Evolutionary conservation across 345 rosid genomes (phyloP), one percentile per base, ranked within the genome.

Genomic region (Aquilaria sinensis): DNA sequence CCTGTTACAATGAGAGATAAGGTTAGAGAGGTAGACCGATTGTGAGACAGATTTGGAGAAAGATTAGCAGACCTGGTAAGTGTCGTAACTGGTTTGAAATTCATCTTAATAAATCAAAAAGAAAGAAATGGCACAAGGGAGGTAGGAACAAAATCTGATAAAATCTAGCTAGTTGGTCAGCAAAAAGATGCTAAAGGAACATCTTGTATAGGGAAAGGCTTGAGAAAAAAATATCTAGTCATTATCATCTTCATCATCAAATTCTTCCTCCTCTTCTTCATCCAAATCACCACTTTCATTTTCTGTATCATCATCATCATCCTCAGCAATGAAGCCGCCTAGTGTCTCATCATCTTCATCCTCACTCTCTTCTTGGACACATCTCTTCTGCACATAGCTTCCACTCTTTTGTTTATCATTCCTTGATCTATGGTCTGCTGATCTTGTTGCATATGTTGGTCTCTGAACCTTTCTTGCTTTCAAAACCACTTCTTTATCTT

Each of bases 301-400:
- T 62, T 14, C 66, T 68, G 10, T 52, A 1, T 34, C 58, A 8
- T 37, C 75, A 50, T 81, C 76, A 37, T 78, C 79, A 56, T 85
- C 92, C 31, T 66, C 70, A 64, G 83, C 84, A 77, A 90, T 84
- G 74, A 86, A 88, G 49, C 89, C 96, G 13, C 91, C 91, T 31
- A 90, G 70, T 2, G 84, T 86, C 56, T 83, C 95, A 72, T 83
- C 86, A 23, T 78, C 86, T 14, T 75, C 84, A 2, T 78, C 76
- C 0, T 68, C 83, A 0, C 37, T 70, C 11, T 60, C 78, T 43
- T 47, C 73, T 13, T 65, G 12, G 23, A 41, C 10, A 48, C 47
- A 60, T 71, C 69, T 58, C 61, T 70, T 58, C 51, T 48, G 58
- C 52, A 9, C 58, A 46, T 66, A 64, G 33, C 51, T 63, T 9